Percentiles rank a stretch among this genome's conserved stretches.
These are phyloP conservation scores for Monilinia aucupariae DNA, from an alignment of 2,329 filamentous ascomycete genomes.

Conservation along the genomic window DNA sequence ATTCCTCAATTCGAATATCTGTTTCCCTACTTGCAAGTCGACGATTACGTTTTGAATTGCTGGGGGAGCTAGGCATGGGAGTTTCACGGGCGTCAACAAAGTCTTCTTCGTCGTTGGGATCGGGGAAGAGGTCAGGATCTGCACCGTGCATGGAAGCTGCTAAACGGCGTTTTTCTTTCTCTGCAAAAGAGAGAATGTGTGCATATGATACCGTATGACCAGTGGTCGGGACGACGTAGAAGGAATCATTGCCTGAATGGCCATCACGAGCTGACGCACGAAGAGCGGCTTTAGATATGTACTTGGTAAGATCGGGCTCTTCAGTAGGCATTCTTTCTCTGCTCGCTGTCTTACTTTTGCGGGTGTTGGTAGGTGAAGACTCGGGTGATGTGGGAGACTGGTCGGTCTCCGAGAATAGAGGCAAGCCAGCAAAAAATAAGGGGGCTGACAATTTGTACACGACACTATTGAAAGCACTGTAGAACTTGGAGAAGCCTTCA, in stretches of 20 bases:
- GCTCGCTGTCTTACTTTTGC: slow-evolving; percentile 31
- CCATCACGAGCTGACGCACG: slow-evolving; percentile 69
- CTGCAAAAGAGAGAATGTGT: slow-evolving; percentile 69
- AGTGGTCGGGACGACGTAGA: slow-evolving; percentile 90
- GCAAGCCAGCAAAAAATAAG: slow-evolving; percentile 86
- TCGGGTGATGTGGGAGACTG: slow-evolving; percentile 36
- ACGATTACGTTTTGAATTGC: slow-evolving; percentile 33
- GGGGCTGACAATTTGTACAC: slow-evolving; percentile 87
- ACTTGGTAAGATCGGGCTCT: slow-evolving; percentile 72
- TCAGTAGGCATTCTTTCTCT: slow-evolving; percentile 32
- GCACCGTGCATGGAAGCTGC: slow-evolving; percentile 45
- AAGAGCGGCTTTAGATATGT: slow-evolving; percentile 82
- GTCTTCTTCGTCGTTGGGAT: slow-evolving; percentile 68
- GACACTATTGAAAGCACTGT: slow-evolving; percentile 82
- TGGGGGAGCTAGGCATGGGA: slow-evolving; percentile 41
- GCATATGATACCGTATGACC: slow-evolving; percentile 92
- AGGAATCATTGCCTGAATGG: slow-evolving; percentile 63
- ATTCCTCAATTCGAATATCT: slow-evolving; percentile 65
- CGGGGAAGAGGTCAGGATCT: slow-evolving; percentile 36
- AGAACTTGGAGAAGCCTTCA: slow-evolving; percentile 85
- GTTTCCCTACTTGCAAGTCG: slow-evolving; percentile 33
- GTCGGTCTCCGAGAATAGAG: slow-evolving; percentile 54
- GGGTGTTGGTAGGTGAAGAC: slow-evolving; percentile 37
- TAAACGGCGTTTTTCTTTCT: slow-evolving; percentile 59
- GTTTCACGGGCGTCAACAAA: slow-evolving; percentile 85